Conservation (phyloP, 202 grass and related monocot genomes). For the Schoenoplectus tabernaemontani region DNA sequence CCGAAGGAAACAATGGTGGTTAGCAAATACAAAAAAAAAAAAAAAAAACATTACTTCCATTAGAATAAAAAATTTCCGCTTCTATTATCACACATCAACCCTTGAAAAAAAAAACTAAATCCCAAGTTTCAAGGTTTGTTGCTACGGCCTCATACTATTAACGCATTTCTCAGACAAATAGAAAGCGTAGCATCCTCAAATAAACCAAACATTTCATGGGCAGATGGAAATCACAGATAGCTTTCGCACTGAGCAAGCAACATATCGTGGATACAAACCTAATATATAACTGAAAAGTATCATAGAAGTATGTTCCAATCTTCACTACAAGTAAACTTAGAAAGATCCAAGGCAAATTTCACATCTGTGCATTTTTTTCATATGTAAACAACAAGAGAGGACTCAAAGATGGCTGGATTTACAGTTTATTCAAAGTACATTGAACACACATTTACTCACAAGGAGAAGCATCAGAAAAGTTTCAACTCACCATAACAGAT, state of each 20-base stretch:
- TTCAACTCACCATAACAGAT: constrained; percentile 14
- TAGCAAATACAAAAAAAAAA: not conserved
- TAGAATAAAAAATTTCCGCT: not conserved
- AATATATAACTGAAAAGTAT: not conserved
- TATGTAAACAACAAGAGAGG: not conserved
- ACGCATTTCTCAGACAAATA: not conserved
- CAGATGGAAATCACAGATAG: not conserved
- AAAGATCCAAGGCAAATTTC: not conserved
- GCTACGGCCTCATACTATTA: not conserved
- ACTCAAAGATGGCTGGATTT: not conserved
- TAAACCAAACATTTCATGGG: constrained; percentile 5
- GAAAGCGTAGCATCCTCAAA: not conserved
- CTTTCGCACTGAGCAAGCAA: not conserved
- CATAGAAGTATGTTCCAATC: not conserved
- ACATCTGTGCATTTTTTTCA: not conserved
- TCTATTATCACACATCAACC: not conserved
- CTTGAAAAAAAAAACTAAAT: not conserved
- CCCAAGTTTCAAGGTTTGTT: not conserved
- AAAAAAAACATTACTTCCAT: not conserved
- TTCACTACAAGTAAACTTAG: constrained; percentile 1
- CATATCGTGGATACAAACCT: not conserved
- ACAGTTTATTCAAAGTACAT: not conserved
- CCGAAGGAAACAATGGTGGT: not conserved
- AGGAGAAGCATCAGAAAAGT: constrained; percentile 1
- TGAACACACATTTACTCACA: not conserved